Evolutionary conservation across 768 basidiomycete species (phyloP), one percentile per base, ranked within the genome.

Genomic region (Auriscalpium microsporum): DNA sequence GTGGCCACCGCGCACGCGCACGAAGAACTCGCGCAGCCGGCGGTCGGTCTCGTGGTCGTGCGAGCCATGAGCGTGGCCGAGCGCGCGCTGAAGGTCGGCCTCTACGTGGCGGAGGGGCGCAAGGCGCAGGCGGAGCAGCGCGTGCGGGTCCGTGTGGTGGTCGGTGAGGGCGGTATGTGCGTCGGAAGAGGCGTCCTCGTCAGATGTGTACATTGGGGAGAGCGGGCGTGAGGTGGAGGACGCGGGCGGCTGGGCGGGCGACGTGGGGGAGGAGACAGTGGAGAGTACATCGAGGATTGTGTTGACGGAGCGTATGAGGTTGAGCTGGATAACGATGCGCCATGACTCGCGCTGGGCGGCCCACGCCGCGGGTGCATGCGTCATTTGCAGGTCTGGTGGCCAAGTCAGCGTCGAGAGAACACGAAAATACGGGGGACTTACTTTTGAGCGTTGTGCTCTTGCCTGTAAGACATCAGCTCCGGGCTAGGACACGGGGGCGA

Each of bases 271-370:
- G 83, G 83, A 4, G 73, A 28, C 28, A 4, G 7, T 70, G 59
- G 81, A 74, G 52, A 90, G 68, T 54, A 81, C 75, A 50, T 79
- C 77, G 56, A 88, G 77, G 55, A 91, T 83, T 56, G 73, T 72
- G 47, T 80, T 83, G 60, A 89, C 77, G 40, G 84, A 83, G 51
- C 80, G 83, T 38, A 90, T 81, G 60, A 91, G 77, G 68, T 91
- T 91, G 51, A 91, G 82, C 58, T 88, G 87, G 14, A 91, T 80
- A 54, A 90, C 84, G 0, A 82, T 74, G 23, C 84, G 80, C 89
- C 89, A 91, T 45, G 84, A 83, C 14, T 76, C 70, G 23, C 87
- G 83, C 63, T 91, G 87, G 47, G 73, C 72, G 52, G 74, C 73
- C 84, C 86, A 89, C 57, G 82, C 81, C 1, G 74, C 72, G 35